Evolutionary conservation across 2,329 filamentous ascomycete species (phyloP), one percentile per base, ranked within the genome.

Genomic region (Paecilomyces niveus): DNA sequence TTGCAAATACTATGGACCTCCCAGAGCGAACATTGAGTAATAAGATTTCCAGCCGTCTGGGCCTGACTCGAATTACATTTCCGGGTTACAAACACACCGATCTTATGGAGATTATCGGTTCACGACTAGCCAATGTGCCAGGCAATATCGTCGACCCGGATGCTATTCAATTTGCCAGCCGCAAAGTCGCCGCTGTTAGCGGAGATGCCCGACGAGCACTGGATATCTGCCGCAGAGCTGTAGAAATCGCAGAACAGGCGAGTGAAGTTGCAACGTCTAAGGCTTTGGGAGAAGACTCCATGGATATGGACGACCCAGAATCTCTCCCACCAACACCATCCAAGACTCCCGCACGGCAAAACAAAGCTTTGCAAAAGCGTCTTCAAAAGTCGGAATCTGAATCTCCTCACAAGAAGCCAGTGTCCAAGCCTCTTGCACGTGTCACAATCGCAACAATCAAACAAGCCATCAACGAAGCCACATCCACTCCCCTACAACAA

Each of bases 1-100:
- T 99, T 18, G 95, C 94, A 56, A 99, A 99, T 74, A 99, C 94
- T 24, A 99, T 99, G 94, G 94, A 99, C 76, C 78, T 99, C 59
- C 94, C 94, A 0, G 94, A 99, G 75, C 83, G 94, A 70, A 99
- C 94, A 0, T 81, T 99, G 39, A 96, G 91, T 76, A 99, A 99
- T 79, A 99, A 99, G 74, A 99, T 99, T 72, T 96, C 91, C 71
- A 96, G 91, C 72, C 87, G 94, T 66, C 78, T 94, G 35, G 89
- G 93, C 22, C 80, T 99, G 54, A 97, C 92, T 7, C 85, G 95
- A 68, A 97, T 99, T 70, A 97, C 94, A 0, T 99, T 99, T 67
- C 90, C 94, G 0, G 94, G 94, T 22, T 99, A 99, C 74, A 97
- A 92, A 58, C 92, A 99, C 73, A 92, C 94, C 59, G 94, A 99